These are phyloP conservation scores for Amaranthus palmeri DNA, from an alignment of 148 eudicot genomes.

Conservation along the genomic window DNA sequence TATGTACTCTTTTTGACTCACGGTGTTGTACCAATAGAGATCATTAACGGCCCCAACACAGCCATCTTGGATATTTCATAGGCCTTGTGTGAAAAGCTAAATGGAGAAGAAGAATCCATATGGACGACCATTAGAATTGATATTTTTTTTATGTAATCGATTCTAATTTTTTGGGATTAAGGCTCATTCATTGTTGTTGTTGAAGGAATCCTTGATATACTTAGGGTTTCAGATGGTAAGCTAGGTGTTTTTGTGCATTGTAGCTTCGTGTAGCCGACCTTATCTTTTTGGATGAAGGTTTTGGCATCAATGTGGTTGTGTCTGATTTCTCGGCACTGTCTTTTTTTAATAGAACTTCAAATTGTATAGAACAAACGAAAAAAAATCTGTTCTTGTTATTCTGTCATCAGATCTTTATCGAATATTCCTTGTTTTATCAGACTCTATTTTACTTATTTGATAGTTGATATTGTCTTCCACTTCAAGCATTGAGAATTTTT, in stretches of 20 bases:
- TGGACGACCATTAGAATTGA: no score
- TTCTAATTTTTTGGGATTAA: no score
- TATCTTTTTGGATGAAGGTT: neutral
- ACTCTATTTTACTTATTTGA: neutral
- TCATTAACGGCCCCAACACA: no score
- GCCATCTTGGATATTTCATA: no score
- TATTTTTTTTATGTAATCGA: no score
- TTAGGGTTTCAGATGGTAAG: neutral
- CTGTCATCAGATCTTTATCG: neutral
- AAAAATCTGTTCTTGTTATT: neutral
- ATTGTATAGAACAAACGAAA: no score
- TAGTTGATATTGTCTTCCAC: neutral
- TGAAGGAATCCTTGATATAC: neutral
- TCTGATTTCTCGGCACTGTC: neutral
- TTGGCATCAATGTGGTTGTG: neutral
- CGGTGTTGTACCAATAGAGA: no score
- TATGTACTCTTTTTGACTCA: no score
- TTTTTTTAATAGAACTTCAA: neutral
- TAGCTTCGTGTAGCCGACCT: neutral
- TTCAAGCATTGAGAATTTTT: neutral
- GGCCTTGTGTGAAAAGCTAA: no score
- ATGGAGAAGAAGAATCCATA: no score
- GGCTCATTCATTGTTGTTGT: no score
- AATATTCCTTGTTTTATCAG: neutral
- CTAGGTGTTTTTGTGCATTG: neutral